phyloP scores from a whole-genome alignment of 331 rosid species.

The Malus hybrid region DNA sequence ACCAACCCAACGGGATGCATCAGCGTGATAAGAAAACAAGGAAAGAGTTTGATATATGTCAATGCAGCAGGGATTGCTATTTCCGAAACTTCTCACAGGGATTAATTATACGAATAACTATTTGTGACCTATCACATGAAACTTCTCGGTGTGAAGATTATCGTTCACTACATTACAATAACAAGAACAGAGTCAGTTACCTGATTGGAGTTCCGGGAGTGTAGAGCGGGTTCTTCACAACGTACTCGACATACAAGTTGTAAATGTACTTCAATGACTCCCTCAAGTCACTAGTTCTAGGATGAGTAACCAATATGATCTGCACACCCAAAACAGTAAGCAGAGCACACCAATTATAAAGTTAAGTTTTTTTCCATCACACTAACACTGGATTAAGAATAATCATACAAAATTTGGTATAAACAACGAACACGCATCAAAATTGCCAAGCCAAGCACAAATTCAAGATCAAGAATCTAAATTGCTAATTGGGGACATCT shows the following conservation, averaged over 20 bases:
- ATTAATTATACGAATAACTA: background rate
- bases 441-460: background rate
- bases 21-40: background rate
- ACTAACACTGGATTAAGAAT: too few species aligned
- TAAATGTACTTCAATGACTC: slow-evolving; percentile 81
- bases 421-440: background rate
- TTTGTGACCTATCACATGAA: background rate
- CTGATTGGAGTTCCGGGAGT: slow-evolving; percentile 69
- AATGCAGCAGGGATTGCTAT: background rate
- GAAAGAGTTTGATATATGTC: background rate
- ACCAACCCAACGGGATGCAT: background rate
- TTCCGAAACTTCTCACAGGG: background rate
- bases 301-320: slow-evolving; percentile 89
- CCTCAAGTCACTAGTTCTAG: slow-evolving; percentile 78
- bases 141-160: background rate
- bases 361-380: too few species aligned
- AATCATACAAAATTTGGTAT: background rate
- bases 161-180: background rate
- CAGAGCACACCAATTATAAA: too few species aligned
- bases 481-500: background rate
- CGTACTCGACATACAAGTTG: slow-evolving; percentile 90
- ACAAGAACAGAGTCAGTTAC: slow-evolving; percentile 18
- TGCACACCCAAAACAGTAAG: slow-evolving; percentile 23
- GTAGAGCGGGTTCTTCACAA: slow-evolving; percentile 79
- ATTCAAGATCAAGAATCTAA: background rate